A percentile compares a stretch with the other conserved stretches of the same genome.
Evolutionary conservation across 768 basidiomycete genomes (phyloP).

Genomic region (Boletus rubroflammeus): DNA sequence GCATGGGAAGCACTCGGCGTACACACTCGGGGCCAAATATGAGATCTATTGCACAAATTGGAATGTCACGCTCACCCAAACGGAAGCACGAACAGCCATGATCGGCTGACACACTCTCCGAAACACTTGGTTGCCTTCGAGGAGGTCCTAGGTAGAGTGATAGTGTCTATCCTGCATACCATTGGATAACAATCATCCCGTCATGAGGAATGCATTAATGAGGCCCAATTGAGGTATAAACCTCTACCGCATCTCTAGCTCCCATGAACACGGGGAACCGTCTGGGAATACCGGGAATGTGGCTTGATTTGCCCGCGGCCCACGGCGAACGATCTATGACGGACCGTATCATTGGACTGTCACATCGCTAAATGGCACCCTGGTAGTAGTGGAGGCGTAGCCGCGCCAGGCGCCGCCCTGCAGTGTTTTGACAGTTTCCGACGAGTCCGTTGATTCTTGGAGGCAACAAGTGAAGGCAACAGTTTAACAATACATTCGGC

Average conservation of each 20-base stretch:
- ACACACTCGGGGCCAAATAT: background rate
- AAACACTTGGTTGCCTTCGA: background rate
- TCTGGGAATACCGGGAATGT: background rate
- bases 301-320: background rate
- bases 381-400: background rate
- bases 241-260: background rate
- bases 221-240: background rate
- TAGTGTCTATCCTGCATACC: background rate
- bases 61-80: background rate
- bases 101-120: background rate
- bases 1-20: background rate
- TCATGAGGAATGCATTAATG: background rate
- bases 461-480: background rate
- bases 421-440: too few relatives aligned
- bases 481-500: background rate
- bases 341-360: background rate
- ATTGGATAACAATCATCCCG: background rate
- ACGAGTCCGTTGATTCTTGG: background rate
- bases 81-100: background rate
- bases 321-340: background rate
- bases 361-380: background rate
- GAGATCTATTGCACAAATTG: constrained; percentile 6
- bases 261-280: background rate
- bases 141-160: background rate
- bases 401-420: too few relatives aligned